Base-by-base conservation (phyloP, 1,284 basidiomycete genomes). In the Cryptococcus sp. region DNA sequence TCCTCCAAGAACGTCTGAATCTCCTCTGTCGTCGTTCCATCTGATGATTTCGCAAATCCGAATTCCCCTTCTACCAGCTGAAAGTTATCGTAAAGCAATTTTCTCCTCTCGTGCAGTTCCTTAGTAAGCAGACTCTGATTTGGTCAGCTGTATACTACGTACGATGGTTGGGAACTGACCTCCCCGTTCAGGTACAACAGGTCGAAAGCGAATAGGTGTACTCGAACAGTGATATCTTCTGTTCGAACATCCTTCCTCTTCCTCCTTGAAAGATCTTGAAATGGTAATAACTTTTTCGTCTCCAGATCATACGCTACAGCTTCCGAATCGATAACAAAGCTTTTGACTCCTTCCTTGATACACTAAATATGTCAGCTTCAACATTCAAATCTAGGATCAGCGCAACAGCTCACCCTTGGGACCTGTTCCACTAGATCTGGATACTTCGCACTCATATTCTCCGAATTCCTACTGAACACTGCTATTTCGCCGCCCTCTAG, bases 371-470 rank as follows among this genome's bases (percentile, higher is more conserved):
- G 58, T 58, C 43, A 74, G 64, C 61, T 66, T 42, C 36, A 46
- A 4, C 33, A 13, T 13, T 13, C 13, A 37, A 14, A 5, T 23
- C 37, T 32, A 36, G 10, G 10, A 36, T 32, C 35, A 49, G 34
- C 58, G 57, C 47, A 13, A 47, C 50, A 14, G 79, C 83, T 63
- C 61, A 91, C 93, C 48, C 83, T 82, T 1, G 94, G 92, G 36
- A 98, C 81, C 70, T 98, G 93, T 65, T 92, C 90, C 14, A 98
- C 85, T 13, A 99, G 80, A 79, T 99, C 96, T 0, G 95, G 96
- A 77, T 98, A 98, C 73, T 98, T 99, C 71, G 93, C 93, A 73
- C 89, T 94, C 96, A 98, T 99, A 71, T 99, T 92, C 75, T 99
- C 96, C 37, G 92, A 96, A 76, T 99, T 99, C 50, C 96, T 82